phyloP scores from a whole-genome alignment of 225 moss, liverwort and hornwort genomes.

The Rhytidiadelphus loreus region DNA sequence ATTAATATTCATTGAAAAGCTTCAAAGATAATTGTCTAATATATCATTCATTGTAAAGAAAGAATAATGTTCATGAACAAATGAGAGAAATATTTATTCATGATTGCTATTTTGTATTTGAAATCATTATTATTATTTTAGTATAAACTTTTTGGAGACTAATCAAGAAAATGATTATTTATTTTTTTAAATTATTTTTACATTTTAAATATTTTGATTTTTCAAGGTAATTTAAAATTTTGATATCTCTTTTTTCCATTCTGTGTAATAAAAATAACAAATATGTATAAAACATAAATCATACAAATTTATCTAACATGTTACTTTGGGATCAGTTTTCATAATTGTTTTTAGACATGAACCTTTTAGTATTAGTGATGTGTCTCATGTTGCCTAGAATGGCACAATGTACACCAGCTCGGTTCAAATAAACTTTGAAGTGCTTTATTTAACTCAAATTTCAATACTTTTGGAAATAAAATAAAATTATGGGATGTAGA shows the following conservation, averaged over 20 bases:
- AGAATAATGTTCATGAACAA: neutral
- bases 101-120: neutral
- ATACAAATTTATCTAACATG: neutral
- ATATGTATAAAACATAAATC: neutral
- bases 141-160: neutral
- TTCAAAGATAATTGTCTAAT: neutral
- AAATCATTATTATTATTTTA: neutral
- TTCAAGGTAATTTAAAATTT: neutral
- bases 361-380: neutral
- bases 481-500: too few relatives aligned
- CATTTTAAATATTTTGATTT: neutral
- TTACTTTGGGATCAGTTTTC: neutral
- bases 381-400: neutral
- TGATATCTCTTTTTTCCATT: neutral
- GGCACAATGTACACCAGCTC: too few relatives aligned
- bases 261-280: neutral
- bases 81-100: neutral
- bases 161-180: neutral
- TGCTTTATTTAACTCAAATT: too few relatives aligned
- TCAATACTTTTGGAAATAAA: too few relatives aligned
- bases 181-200: neutral
- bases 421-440: too few relatives aligned
- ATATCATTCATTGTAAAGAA: neutral
- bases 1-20: neutral
- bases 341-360: neutral